phyloP scores from a whole-genome alignment of 1,139 yeast genomes.

The Candida tetrigidarum region DNA sequence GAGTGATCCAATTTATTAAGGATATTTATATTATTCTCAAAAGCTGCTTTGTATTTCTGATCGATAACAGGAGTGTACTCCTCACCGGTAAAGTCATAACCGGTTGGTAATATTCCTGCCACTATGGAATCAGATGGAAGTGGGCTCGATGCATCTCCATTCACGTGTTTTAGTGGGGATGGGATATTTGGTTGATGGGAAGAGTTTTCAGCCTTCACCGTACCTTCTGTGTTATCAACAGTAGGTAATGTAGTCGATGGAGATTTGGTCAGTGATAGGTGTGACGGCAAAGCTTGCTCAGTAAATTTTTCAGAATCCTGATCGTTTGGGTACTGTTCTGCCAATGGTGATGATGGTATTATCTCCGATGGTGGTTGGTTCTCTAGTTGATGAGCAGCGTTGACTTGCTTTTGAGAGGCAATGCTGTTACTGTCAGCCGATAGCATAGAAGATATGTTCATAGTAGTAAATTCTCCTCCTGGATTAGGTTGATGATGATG shows the following conservation, averaged over 20 bases:
- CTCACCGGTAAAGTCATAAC: neutral
- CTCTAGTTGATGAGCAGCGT: conserved; percentile 2
- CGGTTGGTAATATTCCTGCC: conserved; percentile 12
- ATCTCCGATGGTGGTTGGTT: conserved; percentile 4
- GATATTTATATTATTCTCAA: conserved; percentile 31
- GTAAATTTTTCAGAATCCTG: neutral
- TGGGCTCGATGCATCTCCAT: neutral
- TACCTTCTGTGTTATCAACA: neutral
- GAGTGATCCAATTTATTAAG: conserved; percentile 34
- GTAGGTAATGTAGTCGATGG: neutral
- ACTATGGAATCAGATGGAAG: conserved; percentile 11
- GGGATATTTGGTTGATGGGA: conserved; percentile 1
- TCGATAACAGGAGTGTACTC: conserved; percentile 14
- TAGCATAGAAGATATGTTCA: conserved; percentile 49
- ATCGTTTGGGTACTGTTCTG: neutral
- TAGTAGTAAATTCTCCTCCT: too few species aligned
- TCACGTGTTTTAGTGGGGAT: conserved; percentile 4
- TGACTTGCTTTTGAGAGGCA: conserved; percentile 1
- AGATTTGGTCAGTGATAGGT: too few species aligned
- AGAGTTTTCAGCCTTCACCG: neutral
- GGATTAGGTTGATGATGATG: too few species aligned
- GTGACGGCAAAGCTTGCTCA: too few species aligned
- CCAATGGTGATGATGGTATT: conserved; percentile 1
- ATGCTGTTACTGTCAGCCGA: conserved; percentile 26
- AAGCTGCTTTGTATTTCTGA: conserved; percentile 17